phyloP scores from a whole-genome alignment of 164 flowering plant species.

The Cinnamomum micranthum region DNA sequence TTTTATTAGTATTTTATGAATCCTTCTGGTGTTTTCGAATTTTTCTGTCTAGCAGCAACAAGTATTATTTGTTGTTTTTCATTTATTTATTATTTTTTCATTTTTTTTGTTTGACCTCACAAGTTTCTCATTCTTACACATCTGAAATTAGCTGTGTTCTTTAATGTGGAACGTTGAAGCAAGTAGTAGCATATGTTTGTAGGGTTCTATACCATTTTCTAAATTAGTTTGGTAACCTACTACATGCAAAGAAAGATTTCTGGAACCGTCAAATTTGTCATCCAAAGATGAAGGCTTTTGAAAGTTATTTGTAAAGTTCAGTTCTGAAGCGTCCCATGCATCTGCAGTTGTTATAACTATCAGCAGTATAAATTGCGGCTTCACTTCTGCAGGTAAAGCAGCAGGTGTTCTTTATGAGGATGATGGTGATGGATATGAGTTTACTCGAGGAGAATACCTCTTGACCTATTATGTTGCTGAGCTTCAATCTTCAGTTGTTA shows the following conservation, averaged over 20 bases:
- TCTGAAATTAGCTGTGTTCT: too few species aligned
- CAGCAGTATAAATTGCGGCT: background rate
- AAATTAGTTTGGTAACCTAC: background rate
- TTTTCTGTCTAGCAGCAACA: background rate
- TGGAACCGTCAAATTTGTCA: background rate
- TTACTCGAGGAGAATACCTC: slow-evolving; percentile 58
- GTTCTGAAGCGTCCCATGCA: background rate
- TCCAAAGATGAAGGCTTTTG: background rate
- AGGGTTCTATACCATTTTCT: too few species aligned
- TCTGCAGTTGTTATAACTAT: background rate
- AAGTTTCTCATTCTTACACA: too few species aligned
- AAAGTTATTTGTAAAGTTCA: background rate
- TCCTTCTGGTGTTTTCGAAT: too few species aligned
- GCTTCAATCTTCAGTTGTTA: slow-evolving; percentile 58
- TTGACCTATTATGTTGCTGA: slow-evolving; percentile 77
- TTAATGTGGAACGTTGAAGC: too few species aligned
- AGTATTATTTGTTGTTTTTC: background rate
- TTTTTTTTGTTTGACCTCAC: background rate
- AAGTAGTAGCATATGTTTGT: too few species aligned
- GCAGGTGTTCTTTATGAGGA: slow-evolving; percentile 87
- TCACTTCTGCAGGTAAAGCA: slow-evolving; percentile 63
- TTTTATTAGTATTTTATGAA: too few species aligned
- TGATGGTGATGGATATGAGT: slow-evolving; percentile 94
- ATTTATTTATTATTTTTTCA: background rate
- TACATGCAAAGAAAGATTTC: background rate